A percentile compares a stretch with the other conserved stretches of the same genome.
phyloP scores from a whole-genome alignment of 768 basidiomycete species.

The Pisolithus sp. region DNA sequence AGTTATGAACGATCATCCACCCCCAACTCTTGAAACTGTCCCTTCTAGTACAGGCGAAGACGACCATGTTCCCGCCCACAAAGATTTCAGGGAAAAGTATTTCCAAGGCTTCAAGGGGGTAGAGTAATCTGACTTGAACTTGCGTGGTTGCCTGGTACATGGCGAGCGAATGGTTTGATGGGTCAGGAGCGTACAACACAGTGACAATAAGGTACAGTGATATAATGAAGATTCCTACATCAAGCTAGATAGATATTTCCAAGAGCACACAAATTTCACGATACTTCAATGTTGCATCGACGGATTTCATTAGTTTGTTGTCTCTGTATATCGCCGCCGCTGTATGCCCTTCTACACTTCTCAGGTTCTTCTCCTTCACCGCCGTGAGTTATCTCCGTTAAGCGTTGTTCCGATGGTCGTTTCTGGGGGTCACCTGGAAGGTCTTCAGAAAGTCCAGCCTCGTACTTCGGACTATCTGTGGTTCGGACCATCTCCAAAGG shows the following conservation, averaged over 20 bases:
- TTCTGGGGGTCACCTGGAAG: neutral
- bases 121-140: neutral
- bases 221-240: too few relatives aligned
- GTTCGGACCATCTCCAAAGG: neutral
- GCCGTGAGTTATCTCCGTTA: neutral
- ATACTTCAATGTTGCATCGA: neutral
- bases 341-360: neutral
- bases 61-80: slow-evolving; percentile 72
- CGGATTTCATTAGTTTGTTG: neutral
- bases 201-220: too few relatives aligned
- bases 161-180: too few relatives aligned
- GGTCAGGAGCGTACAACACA: too few relatives aligned
- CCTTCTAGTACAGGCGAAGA: slow-evolving; percentile 6
- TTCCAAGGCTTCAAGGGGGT: slow-evolving; percentile 71
- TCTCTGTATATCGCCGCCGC: neutral
- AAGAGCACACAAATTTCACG: too few relatives aligned
- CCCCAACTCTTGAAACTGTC: slow-evolving; percentile 47
- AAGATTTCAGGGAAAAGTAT: slow-evolving; percentile 83
- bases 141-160: neutral
- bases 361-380: too few relatives aligned
- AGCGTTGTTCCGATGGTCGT: neutral
- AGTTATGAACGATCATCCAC: slow-evolving; percentile 36
- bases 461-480: neutral
- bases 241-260: too few relatives aligned
- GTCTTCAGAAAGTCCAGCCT: too few relatives aligned